Evolutionary conservation across 139 green algal species (phyloP).

Genomic region (Coccomyxa sp.): DNA sequence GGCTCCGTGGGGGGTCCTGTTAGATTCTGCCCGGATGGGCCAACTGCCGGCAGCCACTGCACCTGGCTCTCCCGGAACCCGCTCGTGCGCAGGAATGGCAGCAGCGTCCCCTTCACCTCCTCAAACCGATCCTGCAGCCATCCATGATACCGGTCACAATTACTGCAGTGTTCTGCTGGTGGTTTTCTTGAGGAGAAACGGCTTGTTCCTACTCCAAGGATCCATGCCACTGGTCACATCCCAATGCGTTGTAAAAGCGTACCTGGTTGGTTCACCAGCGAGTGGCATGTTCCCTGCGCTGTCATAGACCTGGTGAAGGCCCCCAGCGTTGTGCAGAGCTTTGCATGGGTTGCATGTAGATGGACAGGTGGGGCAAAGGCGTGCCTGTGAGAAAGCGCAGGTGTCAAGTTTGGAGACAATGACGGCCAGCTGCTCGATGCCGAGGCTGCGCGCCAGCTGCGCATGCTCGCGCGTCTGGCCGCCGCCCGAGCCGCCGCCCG

Average conservation of each 20-base stretch:
- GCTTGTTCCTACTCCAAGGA: no score
- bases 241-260: no score
- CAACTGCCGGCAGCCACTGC: slow-evolving; percentile 83
- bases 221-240: no score
- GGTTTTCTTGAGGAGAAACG: no score
- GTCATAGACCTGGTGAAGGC: no score
- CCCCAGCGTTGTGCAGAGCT: no score
- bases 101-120: slow-evolving; percentile 61
- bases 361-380: neutral
- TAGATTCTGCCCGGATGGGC: slow-evolving; percentile 80
- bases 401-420: slow-evolving; percentile 88
- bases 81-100: slow-evolving; percentile 73
- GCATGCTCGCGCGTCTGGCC: slow-evolving; percentile 96
- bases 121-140: slow-evolving; percentile 66
- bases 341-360: no score
- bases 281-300: no score
- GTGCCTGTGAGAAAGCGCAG: slow-evolving; percentile 55
- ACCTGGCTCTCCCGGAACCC: slow-evolving; percentile 70
- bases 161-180: no score
- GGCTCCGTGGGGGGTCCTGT: slow-evolving; percentile 27
- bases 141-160: no score
- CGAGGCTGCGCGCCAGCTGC: slow-evolving; percentile 82
- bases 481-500: slow-evolving; percentile 18
- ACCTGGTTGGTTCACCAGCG: no score
- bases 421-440: slow-evolving; percentile 87